Conservation (phyloP, 257 asterid species). For the Schizonepeta tenuifolia region DNA sequence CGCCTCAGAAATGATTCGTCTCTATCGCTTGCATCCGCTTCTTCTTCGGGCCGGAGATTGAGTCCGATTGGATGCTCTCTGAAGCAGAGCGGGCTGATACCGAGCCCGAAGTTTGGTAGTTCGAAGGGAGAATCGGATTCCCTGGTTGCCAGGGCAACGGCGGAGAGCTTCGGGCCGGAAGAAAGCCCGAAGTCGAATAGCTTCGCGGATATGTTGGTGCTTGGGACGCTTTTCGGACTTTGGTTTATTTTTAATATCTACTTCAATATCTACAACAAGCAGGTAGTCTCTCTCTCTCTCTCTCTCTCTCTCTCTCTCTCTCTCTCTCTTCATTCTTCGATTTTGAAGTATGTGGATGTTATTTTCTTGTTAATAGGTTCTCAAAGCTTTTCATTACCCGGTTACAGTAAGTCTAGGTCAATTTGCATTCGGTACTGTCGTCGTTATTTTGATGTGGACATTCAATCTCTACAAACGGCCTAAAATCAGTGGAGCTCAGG, state of each 20-base stretch:
- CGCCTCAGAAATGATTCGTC: conserved; percentile 27
- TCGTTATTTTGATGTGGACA: conserved; percentile 74
- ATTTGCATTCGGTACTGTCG: conserved; percentile 73
- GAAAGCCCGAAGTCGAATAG: conserved; percentile 54
- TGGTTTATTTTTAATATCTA: conserved; percentile 81
- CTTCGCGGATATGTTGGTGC: conserved; percentile 59
- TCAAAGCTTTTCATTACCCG: conserved; percentile 74
- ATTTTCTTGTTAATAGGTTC: conserved; percentile 53
- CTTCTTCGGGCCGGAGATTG: conserved; percentile 26
- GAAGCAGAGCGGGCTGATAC: conserved; percentile 52
- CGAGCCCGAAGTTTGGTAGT: conserved; percentile 31
- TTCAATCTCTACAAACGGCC: conserved; percentile 76
- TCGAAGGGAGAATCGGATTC: conserved; percentile 41
- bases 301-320: neutral
- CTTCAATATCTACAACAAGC: conserved; percentile 94
- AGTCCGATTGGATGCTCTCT: conserved; percentile 49
- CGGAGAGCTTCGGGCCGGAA: conserved; percentile 47
- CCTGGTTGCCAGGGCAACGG: conserved; percentile 50
- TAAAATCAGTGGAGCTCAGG: conserved; percentile 84
- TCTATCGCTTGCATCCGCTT: conserved; percentile 21
- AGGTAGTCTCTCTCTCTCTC: conserved; percentile 46
- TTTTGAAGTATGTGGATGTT: conserved; percentile 10
- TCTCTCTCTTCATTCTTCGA: neutral
- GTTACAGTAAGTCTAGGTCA: conserved; percentile 70
- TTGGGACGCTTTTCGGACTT: conserved; percentile 69